A percentile compares a stretch with the other conserved stretches of the same genome.
phyloP scores from a whole-genome alignment of 345 rosid species.

The Eutrema yunnanense region DNA sequence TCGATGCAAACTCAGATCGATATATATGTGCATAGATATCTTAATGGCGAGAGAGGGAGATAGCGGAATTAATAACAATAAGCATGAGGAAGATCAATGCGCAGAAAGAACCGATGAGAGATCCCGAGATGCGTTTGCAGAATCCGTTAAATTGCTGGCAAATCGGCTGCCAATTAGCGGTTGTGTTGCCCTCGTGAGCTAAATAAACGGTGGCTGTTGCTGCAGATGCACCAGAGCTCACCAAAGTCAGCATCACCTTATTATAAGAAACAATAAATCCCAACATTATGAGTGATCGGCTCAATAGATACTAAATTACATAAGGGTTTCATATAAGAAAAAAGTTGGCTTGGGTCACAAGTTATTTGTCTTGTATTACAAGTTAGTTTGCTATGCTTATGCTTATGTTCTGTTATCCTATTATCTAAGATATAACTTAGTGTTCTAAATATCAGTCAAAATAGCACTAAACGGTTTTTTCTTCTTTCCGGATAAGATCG shows the following conservation, averaged over 20 bases:
- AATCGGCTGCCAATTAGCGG: slow-evolving; percentile 50
- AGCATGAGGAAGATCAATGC: slow-evolving; percentile 38
- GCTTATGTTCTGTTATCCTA: background rate
- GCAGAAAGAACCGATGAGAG: slow-evolving; percentile 60
- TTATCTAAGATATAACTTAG: background rate
- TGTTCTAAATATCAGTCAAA: background rate
- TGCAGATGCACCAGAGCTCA: slow-evolving; percentile 30
- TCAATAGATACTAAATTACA: background rate
- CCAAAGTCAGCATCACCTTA: slow-evolving; percentile 31
- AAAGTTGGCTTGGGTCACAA: background rate
- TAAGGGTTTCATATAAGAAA: background rate
- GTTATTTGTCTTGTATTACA: background rate
- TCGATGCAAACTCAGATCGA: background rate
- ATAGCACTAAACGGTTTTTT: too few relatives aligned
- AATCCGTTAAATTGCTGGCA: slow-evolving; percentile 56
- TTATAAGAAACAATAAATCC: background rate
- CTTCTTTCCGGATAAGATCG: too few relatives aligned
- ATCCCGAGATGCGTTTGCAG: slow-evolving; percentile 54
- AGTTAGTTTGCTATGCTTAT: background rate
- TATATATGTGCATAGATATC: background rate
- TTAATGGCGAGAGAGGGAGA: slow-evolving; percentile 38
- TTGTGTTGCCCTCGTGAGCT: slow-evolving; percentile 30
- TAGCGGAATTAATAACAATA: slow-evolving; percentile 39
- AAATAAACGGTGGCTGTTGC: slow-evolving; percentile 31
- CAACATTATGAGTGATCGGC: background rate